Evolutionary conservation across 768 basidiomycete species (phyloP).

Genomic region (Pleurotus tuber-regium): DNA sequence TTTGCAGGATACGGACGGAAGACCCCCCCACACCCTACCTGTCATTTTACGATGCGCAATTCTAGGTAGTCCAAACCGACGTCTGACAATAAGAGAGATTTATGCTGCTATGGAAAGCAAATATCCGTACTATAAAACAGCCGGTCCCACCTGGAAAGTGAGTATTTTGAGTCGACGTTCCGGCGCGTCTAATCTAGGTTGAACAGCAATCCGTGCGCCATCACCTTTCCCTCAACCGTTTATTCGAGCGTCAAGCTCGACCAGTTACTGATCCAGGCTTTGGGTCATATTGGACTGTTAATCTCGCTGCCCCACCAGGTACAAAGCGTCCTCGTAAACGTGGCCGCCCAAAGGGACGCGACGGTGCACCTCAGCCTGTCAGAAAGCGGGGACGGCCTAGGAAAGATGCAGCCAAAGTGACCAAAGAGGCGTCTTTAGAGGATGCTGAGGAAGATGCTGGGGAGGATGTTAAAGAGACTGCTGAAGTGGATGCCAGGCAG

Average conservation of each 20-base stretch:
- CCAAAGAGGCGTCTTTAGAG: background rate
- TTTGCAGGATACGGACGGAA: conserved; percentile 73
- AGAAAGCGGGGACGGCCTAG: conserved; percentile 17
- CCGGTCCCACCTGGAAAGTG: conserved; percentile 87
- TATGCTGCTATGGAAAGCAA: conserved; percentile 87
- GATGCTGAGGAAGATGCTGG: too few relatives aligned
- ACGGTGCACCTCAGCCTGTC: conserved; percentile 5
- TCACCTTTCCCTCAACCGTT: conserved; percentile 76
- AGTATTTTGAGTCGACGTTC: conserved; percentile 15
- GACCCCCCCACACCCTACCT: conserved; percentile 82
- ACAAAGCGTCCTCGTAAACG: conserved; percentile 85
- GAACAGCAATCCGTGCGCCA: conserved; percentile 83
- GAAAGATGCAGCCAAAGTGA: conserved; percentile 34
- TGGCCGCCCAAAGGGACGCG: conserved; percentile 43
- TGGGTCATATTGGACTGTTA: conserved; percentile 91
- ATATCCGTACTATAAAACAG: conserved; percentile 77
- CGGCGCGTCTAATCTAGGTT: conserved; percentile 13
- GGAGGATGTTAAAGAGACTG: background rate
- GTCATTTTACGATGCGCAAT: conserved; percentile 85
- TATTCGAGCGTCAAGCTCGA: conserved; percentile 80
- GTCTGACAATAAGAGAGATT: conserved; percentile 81
- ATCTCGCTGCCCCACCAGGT: conserved; percentile 78
- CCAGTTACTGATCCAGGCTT: conserved; percentile 85
- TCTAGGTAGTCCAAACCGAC: conserved; percentile 69
- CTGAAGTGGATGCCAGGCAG: background rate